A percentile compares a stretch with the other conserved stretches of the same genome.
Conservation (phyloP, 352 stramenopile genomes). For the Lagenidium sp. region DNA sequence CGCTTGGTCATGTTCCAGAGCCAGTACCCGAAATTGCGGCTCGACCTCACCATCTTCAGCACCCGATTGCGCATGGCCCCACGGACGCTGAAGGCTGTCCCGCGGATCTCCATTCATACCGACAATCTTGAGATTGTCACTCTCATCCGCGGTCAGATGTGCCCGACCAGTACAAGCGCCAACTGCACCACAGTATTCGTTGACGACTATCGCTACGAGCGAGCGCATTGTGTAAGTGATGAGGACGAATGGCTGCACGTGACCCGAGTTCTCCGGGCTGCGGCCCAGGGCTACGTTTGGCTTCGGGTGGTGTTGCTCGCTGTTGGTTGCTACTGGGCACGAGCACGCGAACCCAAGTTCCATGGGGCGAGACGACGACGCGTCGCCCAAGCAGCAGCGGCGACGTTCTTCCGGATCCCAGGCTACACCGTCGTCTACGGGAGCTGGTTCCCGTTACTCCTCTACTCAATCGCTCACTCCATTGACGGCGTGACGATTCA, state of each 20-base stretch:
- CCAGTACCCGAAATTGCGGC: too few species aligned
- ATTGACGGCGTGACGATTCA: slow-evolving; percentile 17
- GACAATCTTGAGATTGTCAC: slow-evolving; percentile 5
- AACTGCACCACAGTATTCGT: slow-evolving; percentile 14
- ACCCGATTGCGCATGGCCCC: not conserved
- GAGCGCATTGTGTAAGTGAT: slow-evolving; percentile 1
- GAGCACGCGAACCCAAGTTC: not conserved
- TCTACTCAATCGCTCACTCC: slow-evolving; percentile 19
- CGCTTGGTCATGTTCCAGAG: too few species aligned
- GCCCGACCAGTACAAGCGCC: too few species aligned
- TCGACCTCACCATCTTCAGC: too few species aligned
- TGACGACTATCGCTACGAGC: slow-evolving; percentile 19
- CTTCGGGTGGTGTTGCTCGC: slow-evolving; percentile 8
- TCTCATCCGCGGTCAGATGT: slow-evolving; percentile 4
- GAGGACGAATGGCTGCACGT: not conserved
- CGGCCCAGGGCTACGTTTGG: slow-evolving; percentile 12
- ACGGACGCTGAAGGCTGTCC: not conserved
- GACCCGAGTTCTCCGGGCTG: not conserved
- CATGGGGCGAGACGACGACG: too few species aligned
- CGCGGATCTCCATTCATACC: not conserved
- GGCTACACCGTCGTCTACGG: slow-evolving; percentile 13
- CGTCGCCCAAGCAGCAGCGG: not conserved
- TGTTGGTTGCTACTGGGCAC: slow-evolving; percentile 3
- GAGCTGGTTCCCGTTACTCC: slow-evolving; percentile 20
- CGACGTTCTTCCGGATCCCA: slow-evolving; percentile 2